Evolutionary conservation across 2,329 filamentous ascomycete species (phyloP).

Genomic region (Plectosphaerella plurivora): DNA sequence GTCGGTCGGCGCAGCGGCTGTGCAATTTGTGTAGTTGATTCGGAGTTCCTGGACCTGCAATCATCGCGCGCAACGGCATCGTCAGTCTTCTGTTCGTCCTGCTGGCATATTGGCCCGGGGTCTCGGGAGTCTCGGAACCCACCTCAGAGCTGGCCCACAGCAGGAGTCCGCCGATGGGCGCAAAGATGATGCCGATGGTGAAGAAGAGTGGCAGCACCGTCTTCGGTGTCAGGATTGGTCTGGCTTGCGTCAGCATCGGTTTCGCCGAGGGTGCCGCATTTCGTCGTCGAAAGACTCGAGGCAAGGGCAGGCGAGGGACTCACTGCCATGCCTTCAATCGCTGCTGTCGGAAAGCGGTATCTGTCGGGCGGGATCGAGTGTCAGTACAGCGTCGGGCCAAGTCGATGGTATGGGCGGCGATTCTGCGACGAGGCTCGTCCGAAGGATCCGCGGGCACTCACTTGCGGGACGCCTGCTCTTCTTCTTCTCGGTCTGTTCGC

Average conservation of each 20-base stretch:
- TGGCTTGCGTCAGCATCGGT: constrained; percentile 29
- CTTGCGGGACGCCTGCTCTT: constrained; percentile 92
- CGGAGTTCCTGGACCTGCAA: constrained; percentile 79
- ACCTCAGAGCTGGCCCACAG: constrained; percentile 82
- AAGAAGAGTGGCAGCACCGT: constrained; percentile 92
- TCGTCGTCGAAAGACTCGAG: background rate
- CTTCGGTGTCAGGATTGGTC: constrained; percentile 92
- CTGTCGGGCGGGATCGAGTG: constrained; percentile 35
- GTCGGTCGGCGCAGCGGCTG: constrained; percentile 41
- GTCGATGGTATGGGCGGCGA: background rate
- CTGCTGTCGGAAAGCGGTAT: constrained; percentile 96
- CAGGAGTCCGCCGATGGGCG: constrained; percentile 82
- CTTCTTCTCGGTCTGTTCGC: constrained; percentile 64
- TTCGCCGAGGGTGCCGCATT: background rate
- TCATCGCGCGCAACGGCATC: background rate
- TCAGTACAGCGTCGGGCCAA: constrained; percentile 4
- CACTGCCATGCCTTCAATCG: constrained; percentile 98
- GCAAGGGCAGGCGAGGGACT: constrained; percentile 40
- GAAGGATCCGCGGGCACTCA: constrained; percentile 43
- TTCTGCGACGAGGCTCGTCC: constrained; percentile 5
- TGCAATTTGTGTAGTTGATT: constrained; percentile 86
- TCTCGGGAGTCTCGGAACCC: constrained; percentile 16
- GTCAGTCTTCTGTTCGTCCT: too few relatives aligned
- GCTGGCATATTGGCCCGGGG: background rate
- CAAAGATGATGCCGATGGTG: constrained; percentile 84